Evolutionary conservation across 352 stramenopile species (phyloP).

Genomic region (Pythium periplocum): DNA sequence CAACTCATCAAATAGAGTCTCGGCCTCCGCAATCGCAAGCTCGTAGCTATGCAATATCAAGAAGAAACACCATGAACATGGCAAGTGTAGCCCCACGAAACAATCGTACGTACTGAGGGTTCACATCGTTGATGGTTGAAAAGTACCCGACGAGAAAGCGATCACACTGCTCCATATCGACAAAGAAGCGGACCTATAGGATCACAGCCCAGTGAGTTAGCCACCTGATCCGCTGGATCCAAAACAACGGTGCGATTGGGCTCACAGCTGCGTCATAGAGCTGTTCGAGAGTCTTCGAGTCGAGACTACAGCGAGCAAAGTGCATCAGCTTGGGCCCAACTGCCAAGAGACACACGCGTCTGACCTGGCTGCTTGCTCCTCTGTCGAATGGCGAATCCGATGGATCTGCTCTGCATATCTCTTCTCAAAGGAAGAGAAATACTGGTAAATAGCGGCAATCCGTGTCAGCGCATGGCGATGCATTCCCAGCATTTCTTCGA

Average conservation of each 20-base stretch:
- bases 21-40: slow-evolving; percentile 50
- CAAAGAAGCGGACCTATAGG: slow-evolving; percentile 65
- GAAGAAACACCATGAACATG: not conserved
- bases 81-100: too few species aligned
- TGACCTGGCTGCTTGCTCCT: slow-evolving; percentile 11
- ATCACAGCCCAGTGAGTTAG: not conserved
- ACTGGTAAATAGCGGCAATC: slow-evolving; percentile 55
- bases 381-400: slow-evolving; percentile 22
- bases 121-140: slow-evolving; percentile 80
- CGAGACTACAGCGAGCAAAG: slow-evolving; percentile 8
- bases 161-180: slow-evolving; percentile 88
- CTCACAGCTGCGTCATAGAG: slow-evolving; percentile 43
- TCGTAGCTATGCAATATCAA: slow-evolving; percentile 40
- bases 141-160: slow-evolving; percentile 73
- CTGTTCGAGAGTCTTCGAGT: slow-evolving; percentile 29
- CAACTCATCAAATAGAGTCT: slow-evolving; percentile 76
- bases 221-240: not conserved
- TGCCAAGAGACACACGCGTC: not conserved
- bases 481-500: slow-evolving; percentile 59
- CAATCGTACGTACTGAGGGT: slow-evolving; percentile 45
- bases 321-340: too few species aligned
- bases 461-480: slow-evolving; percentile 60
- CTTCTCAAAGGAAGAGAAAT: slow-evolving; percentile 58
- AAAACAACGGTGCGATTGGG: not conserved
- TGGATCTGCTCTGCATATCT: slow-evolving; percentile 27